Percentiles rank a stretch among this genome's conserved stretches.
These are phyloP conservation scores for Graphilbum ipis-grandicollis DNA, from an alignment of 2,329 filamentous ascomycete genomes.

Conservation along the genomic window DNA sequence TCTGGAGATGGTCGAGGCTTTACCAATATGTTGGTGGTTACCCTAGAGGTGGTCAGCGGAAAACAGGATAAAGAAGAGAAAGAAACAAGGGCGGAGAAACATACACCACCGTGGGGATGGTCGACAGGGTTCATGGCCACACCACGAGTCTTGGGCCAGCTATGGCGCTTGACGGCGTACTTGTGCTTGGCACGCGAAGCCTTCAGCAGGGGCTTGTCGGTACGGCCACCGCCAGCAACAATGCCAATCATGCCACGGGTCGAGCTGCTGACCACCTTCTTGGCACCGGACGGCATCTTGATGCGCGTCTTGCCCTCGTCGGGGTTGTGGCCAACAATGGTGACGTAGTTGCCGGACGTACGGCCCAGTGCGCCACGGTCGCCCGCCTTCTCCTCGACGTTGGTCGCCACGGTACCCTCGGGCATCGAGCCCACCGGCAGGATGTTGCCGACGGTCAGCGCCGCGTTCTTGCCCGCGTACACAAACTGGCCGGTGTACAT, in stretches of 20 bases:
- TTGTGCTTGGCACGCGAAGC: constrained; percentile 99
- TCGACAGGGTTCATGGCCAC: constrained; percentile 99
- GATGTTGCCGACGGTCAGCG: constrained; percentile 92
- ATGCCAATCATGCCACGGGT: constrained; percentile 98
- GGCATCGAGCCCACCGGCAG: constrained; percentile 87
- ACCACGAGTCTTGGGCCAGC: constrained; percentile 99
- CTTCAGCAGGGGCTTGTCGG: constrained; percentile 99
- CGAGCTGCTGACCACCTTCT: constrained; percentile 92
- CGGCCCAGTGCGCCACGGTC: constrained; percentile 93
- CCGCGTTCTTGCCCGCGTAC: constrained; percentile 98
- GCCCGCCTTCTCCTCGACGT: constrained; percentile 97
- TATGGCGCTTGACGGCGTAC: constrained; percentile 99
- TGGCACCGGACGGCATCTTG: constrained; percentile 97
- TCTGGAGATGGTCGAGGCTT: constrained; percentile 97
- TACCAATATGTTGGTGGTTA: constrained; percentile 99
- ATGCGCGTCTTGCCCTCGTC: constrained; percentile 99
- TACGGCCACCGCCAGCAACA: constrained; percentile 96
- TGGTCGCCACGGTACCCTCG: constrained; percentile 97
- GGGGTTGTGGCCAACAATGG: constrained; percentile 92
- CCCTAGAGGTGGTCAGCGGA: constrained; percentile 40
- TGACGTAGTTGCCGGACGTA: constrained; percentile 99
- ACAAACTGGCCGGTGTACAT: constrained; percentile 99
- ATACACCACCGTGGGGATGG: constrained; percentile 87
- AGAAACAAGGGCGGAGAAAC: constrained; percentile 16
- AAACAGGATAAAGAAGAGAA: not conserved